phyloP scores from a whole-genome alignment of 495 filamentous ascomycete species.

The Endocarpon pusillum region DNA sequence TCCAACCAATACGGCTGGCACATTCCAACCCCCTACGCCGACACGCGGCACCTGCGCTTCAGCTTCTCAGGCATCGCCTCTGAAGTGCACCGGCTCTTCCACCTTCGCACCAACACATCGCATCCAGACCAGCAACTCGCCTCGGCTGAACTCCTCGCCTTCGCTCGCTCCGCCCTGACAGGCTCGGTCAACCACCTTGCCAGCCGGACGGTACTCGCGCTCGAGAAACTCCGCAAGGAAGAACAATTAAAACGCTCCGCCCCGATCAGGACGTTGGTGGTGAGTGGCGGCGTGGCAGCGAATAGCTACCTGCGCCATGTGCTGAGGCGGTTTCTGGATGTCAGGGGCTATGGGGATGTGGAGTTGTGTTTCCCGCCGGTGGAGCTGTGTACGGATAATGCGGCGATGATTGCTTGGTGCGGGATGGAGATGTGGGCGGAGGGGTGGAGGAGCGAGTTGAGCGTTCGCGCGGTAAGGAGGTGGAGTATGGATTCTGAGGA shows the following conservation, averaged over 20 bases:
- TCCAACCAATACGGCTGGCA: slow-evolving; percentile 36
- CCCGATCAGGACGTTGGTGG: slow-evolving; percentile 40
- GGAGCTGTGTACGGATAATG: slow-evolving; percentile 78
- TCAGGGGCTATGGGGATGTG: slow-evolving; percentile 43
- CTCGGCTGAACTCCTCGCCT: slow-evolving; percentile 33
- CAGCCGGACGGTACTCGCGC: slow-evolving; percentile 48
- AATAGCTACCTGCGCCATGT: slow-evolving; percentile 62
- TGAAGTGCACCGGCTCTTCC: slow-evolving; percentile 29
- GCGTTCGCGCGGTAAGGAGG: slow-evolving; percentile 41
- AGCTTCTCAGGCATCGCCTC: slow-evolving; percentile 49
- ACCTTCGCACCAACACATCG: slow-evolving; percentile 9
- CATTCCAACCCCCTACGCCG: slow-evolving; percentile 35
- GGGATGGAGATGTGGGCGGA: slow-evolving; percentile 81
- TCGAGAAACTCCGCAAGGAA: slow-evolving; percentile 24
- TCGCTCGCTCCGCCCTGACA: slow-evolving; percentile 59
- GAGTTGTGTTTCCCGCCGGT: slow-evolving; percentile 54
- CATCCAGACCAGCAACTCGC: slow-evolving; percentile 13
- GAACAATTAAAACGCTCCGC: slow-evolving; percentile 7
- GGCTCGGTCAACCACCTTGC: slow-evolving; percentile 81
- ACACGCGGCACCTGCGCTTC: slow-evolving; percentile 34
- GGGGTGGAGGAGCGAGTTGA: slow-evolving; percentile 48
- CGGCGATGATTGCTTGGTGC: slow-evolving; percentile 96
- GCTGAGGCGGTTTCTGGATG: slow-evolving; percentile 42
- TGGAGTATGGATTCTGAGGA: slow-evolving; percentile 58
- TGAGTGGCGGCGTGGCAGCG: slow-evolving; percentile 78